Base-by-base conservation (phyloP, 495 filamentous ascomycete species). In the Letharia lupina region DNA sequence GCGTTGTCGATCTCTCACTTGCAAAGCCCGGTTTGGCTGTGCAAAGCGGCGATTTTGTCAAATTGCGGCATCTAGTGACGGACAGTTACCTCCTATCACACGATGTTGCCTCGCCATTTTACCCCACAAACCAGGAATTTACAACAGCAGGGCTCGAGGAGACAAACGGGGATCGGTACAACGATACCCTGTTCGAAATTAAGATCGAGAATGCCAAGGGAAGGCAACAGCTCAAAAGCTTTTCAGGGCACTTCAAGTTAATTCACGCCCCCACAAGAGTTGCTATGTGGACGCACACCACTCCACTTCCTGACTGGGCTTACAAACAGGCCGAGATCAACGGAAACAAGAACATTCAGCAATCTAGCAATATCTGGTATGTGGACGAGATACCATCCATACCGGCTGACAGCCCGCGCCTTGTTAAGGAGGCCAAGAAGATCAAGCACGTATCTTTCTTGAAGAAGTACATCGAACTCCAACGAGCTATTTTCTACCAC, bases 281-380 rank as follows among this genome's bases (percentile, higher is more conserved):
- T 41, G 93, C 95, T 65, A 94, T 98, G 93, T 98, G 94, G 94
- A 98, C 94, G 3, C 93, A 96, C 75, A 87, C 89, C 10, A 92
- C 85, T 42, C 90, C 94, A 28, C 87, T 98, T 20, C 94, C 94
- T 2, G 94, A 98, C 20, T 98, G 94, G 94, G 94, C 83, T 41
- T 93, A 87, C 77, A 95, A 96, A 75, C 94, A 98, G 73, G 92
- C 95, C 68, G 94, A 98, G 75, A 97, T 98, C 80, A 98, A 98
- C 74, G 94, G 94, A 62, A 98, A 98, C 84, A 98, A 98, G 85
- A 96, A 96, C 76, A 77, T 95, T 60, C 81, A 85, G 56, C 91
- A 96, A 71, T 83, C 85, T 73, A 96, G 91, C 75, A 98, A 98
- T 73, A 80, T 96, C 69, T 98, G 94, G 94, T 89, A 87, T 69